Conservation (phyloP, 257 asterid species). For the Plantago ovata region DNA sequence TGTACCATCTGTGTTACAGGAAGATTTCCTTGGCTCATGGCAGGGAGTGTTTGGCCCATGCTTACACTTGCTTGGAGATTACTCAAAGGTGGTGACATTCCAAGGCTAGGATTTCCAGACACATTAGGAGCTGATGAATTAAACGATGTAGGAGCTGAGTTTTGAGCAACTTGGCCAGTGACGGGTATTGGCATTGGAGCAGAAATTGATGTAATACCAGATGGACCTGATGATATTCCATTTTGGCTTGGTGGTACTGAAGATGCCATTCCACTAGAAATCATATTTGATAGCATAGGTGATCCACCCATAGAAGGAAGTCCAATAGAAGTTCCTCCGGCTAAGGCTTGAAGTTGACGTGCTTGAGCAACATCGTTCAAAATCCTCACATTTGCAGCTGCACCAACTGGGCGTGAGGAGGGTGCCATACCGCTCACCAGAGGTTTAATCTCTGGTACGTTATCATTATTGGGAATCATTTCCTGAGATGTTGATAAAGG, state of each 20-base stretch:
- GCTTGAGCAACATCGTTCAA: conserved; percentile 87
- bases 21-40: conserved; percentile 67
- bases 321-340: conserved; percentile 75
- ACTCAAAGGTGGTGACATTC: conserved; percentile 58
- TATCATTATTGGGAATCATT: conserved; percentile 39
- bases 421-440: conserved; percentile 43
- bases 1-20: conserved; percentile 71
- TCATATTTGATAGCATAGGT: conserved; percentile 82
- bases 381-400: conserved; percentile 85
- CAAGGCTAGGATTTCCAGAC: conserved; percentile 46
- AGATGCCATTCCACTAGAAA: conserved; percentile 79
- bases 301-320: conserved; percentile 66
- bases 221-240: conserved; percentile 58
- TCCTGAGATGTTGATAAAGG: conserved; percentile 84
- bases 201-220: conserved; percentile 52
- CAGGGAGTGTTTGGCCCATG: conserved; percentile 63
- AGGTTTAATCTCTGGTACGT: conserved; percentile 72
- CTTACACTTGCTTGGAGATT: conserved; percentile 59
- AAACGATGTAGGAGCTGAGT: conserved; percentile 58
- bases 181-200: conserved; percentile 58
- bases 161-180: conserved; percentile 45
- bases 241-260: conserved; percentile 71
- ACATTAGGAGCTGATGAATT: conserved; percentile 50
- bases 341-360: conserved; percentile 62
- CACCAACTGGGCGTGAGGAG: conserved; percentile 62